A percentile compares a stretch with the other conserved stretches of the same genome.
Conservation (phyloP, 768 basidiomycete genomes). For the Tremella fuciformis region DNA sequence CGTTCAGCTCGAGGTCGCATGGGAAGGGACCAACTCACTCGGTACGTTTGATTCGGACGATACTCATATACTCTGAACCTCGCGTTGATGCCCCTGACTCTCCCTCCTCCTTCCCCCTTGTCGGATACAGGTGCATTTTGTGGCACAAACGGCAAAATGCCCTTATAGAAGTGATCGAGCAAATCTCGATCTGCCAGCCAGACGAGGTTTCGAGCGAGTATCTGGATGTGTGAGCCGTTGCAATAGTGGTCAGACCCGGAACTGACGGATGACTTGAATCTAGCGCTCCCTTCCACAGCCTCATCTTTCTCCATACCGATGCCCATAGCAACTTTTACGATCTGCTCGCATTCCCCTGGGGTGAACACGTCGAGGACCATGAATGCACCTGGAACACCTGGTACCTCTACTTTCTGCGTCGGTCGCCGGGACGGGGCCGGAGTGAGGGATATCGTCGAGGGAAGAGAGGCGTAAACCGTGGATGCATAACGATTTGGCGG, state of each 20-base stretch:
- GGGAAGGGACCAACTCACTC: slow-evolving; percentile 38
- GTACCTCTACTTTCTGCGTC: slow-evolving; percentile 54
- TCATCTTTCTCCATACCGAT: slow-evolving; percentile 60
- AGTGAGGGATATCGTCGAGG: slow-evolving; percentile 50
- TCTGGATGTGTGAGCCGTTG: slow-evolving; percentile 15
- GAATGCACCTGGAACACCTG: slow-evolving; percentile 57
- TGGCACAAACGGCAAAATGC: slow-evolving; percentile 56
- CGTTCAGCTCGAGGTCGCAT: slow-evolving; percentile 7
- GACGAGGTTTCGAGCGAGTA: slow-evolving; percentile 58
- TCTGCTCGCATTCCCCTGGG: slow-evolving; percentile 55
- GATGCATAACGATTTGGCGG: slow-evolving; percentile 61
- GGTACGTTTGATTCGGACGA: slow-evolving; percentile 57
- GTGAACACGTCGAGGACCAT: slow-evolving; percentile 58
- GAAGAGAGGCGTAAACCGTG: slow-evolving; percentile 56
- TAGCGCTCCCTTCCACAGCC: slow-evolving; percentile 57
- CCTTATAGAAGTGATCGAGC: slow-evolving; percentile 53
- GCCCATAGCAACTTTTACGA: slow-evolving; percentile 56
- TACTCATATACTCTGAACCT: slow-evolving; percentile 60
- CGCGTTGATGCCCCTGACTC: slow-evolving; percentile 57
- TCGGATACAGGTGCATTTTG: slow-evolving; percentile 47
- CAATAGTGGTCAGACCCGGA: not conserved
- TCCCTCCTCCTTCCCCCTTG: slow-evolving; percentile 49
- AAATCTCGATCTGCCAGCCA: slow-evolving; percentile 61
- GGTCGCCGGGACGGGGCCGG: slow-evolving; percentile 42
- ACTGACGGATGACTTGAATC: slow-evolving; percentile 55